Base-by-base conservation (phyloP, 768 basidiomycete genomes). In the Boletus tylopilopsis region DNA sequence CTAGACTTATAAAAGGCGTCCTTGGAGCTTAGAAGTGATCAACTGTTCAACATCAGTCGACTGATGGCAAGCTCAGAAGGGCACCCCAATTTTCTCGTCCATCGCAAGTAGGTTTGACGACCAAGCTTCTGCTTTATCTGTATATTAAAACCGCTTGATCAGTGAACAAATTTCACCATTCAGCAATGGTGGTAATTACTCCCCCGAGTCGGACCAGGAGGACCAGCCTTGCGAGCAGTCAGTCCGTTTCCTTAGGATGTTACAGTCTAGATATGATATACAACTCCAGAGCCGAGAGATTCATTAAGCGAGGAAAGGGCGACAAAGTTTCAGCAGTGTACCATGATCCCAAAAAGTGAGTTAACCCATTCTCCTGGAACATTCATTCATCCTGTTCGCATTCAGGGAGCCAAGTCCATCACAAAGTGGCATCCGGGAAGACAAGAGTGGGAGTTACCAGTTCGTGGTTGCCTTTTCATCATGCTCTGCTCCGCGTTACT, bases 1-100 rank as follows among this genome's bases (percentile, higher is more conserved):
- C 57, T 64, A 18, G 27, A 50, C 49, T 55, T 21, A 50, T 62
- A 64, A 50, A 53, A 36, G 43, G 4, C 29, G 18, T 61, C 32
- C 29, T 45, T 35, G n/a, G 51, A 27, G 25, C 1, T 9, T 19
- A 6, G 19, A 25, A 27, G 27, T 22, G 16, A 27, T 47, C 38
- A 35, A 29, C 27, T 29, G 4, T 27, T 6, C 5, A 39, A 25
- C 24, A 19, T 15, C 2, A 10, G 21, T 10, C 32, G 8, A 10
- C 22, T 23, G 15, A 58, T 49, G 55, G 10, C 40, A 2, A 10
- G 15, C 4, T 10, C 21, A 18, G 7, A 41, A 40, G 33, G 2
- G 13, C 35, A 2, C 4, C 16, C 35, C 22, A 8, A 16, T 24
- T 29, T 27, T 0, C 25, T n/a, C 37, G 5, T 22, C 16, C 18